Conservation (phyloP, 331 rosid species). For the Cydonia oblonga region DNA sequence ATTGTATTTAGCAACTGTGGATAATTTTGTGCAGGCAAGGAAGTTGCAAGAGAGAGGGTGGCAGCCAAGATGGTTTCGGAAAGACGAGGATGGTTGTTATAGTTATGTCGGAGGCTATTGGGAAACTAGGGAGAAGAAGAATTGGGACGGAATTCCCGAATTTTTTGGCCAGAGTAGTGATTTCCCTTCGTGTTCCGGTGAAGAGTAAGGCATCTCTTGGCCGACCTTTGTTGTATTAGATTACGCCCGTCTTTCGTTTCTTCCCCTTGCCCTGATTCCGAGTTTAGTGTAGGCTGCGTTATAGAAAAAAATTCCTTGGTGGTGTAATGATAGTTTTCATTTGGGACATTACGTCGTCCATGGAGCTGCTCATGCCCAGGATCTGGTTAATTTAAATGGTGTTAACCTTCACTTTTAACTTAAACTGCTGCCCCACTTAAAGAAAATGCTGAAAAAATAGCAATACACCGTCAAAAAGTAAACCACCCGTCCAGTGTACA, state of each 20-base stretch:
- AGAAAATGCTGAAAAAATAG: too few relatives aligned
- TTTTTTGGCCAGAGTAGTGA: constrained; percentile 68
- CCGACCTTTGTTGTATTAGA: constrained; percentile 2
- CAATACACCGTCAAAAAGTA: too few relatives aligned
- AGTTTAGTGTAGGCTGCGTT: constrained; percentile 26
- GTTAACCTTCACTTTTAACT: too few relatives aligned
- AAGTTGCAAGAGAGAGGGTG: constrained; percentile 97
- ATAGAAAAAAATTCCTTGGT: constrained; percentile 8
- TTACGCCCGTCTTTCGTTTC: constrained; percentile 9
- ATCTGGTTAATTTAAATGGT: too few relatives aligned
- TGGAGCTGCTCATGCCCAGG: neutral
- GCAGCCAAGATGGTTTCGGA: constrained; percentile 92
- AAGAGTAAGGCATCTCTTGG: constrained; percentile 20
- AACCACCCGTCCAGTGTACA: too few relatives aligned
- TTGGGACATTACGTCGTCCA: neutral
- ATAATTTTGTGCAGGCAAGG: constrained; percentile 56
- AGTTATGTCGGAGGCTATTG: constrained; percentile 77
- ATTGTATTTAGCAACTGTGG: neutral
- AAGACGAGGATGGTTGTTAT: constrained; percentile 82
- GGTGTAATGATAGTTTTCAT: neutral
- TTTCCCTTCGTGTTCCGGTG: constrained; percentile 55
- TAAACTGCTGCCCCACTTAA: too few relatives aligned
- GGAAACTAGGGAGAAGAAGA: constrained; percentile 70
- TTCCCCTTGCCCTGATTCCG: constrained; percentile 4
- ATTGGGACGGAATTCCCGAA: constrained; percentile 75